phyloP scores from a whole-genome alignment of 805 yeast species.

The Pichia thaimueangensis region DNA sequence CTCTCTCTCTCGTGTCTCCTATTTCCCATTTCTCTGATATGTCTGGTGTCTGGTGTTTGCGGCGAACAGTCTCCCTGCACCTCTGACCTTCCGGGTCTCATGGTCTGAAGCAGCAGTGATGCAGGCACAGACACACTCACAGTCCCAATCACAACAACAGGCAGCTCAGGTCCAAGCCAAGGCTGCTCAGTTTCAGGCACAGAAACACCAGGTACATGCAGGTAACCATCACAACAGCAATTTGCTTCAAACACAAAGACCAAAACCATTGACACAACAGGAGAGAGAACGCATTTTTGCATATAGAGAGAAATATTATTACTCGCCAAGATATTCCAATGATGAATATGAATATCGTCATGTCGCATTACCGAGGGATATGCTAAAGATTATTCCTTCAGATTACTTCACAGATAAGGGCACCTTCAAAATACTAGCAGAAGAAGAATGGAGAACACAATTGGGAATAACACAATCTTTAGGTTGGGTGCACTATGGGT shows the following conservation, averaged over 20 bases:
- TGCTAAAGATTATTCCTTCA: slow-evolving; percentile 88
- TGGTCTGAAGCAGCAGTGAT: slow-evolving; percentile 1
- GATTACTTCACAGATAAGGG: slow-evolving; percentile 96
- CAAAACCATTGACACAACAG: slow-evolving; percentile 70
- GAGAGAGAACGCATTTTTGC: slow-evolving; percentile 85
- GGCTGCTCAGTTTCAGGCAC: slow-evolving; percentile 2
- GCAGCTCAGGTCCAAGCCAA: slow-evolving; percentile 1
- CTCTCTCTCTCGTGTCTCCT: too few relatives aligned
- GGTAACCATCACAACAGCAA: not conserved
- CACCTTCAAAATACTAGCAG: slow-evolving; percentile 80
- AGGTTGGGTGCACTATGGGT: slow-evolving; percentile 98
- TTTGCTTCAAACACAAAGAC: slow-evolving; percentile 5
- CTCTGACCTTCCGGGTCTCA: too few relatives aligned
- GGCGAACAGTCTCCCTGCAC: too few relatives aligned
- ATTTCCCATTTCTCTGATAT: too few relatives aligned
- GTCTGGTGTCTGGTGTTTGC: too few relatives aligned
- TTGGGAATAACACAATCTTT: slow-evolving; percentile 93
- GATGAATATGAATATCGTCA: slow-evolving; percentile 92
- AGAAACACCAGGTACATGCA: slow-evolving; percentile 1
- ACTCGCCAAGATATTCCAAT: slow-evolving; percentile 88
- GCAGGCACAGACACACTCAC: slow-evolving; percentile 2
- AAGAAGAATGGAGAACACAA: slow-evolving; percentile 95
- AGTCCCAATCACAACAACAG: slow-evolving; percentile 2
- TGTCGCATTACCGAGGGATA: slow-evolving; percentile 92
- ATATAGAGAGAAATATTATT: slow-evolving; percentile 90